These are phyloP conservation scores for Pelargonium citronellum DNA, from an alignment of 441 rosid genomes.

Conservation along the genomic window DNA sequence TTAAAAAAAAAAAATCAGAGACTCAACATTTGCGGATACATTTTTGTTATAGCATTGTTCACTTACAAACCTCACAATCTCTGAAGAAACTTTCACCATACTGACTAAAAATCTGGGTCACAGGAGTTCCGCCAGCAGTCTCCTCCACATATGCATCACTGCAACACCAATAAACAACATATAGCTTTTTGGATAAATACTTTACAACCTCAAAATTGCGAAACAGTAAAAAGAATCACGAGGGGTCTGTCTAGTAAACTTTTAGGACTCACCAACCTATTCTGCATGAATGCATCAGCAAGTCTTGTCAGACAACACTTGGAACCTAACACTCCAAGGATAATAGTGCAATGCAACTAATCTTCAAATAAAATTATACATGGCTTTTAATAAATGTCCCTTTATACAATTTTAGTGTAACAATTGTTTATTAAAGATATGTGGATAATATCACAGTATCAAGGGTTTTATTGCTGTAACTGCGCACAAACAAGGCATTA, in stretches of 20 bases:
- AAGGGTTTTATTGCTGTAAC: not conserved
- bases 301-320: not conserved
- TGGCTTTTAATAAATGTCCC: no score
- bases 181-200: not conserved
- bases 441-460: not conserved
- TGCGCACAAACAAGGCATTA: not conserved
- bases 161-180: conserved; percentile 12
- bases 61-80: conserved; percentile 36
- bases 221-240: not conserved
- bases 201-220: not conserved
- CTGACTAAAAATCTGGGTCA: conserved; percentile 35
- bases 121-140: conserved; percentile 29
- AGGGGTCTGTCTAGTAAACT: not conserved
- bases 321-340: not conserved
- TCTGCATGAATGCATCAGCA: not conserved
- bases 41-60: not conserved
- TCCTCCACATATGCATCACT: conserved; percentile 41
- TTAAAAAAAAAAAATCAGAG: not conserved
- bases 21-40: not conserved
- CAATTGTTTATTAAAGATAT: not conserved
- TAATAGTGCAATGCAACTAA: not conserved
- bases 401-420: no score
- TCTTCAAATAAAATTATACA: no score
- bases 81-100: conserved; percentile 40
- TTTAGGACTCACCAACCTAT: not conserved